phyloP scores from a whole-genome alignment of 768 basidiomycete genomes.

The Rhizopogon vinicolor region DNA sequence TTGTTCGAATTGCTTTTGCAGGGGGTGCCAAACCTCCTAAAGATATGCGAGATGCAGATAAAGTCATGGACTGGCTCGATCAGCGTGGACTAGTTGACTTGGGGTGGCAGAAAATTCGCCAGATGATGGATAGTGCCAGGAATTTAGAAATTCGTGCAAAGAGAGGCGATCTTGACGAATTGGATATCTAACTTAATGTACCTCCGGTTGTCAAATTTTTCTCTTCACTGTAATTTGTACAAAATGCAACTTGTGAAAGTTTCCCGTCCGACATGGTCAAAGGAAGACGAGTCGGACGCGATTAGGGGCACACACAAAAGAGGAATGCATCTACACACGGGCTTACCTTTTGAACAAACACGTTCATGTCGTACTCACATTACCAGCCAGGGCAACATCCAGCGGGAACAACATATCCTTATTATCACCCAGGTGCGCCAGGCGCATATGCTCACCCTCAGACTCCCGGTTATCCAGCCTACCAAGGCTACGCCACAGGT shows the following conservation, averaged over 20 bases:
- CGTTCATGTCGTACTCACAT: slow-evolving; percentile 30
- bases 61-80: slow-evolving; percentile 80
- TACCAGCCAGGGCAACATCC: slow-evolving; percentile 27
- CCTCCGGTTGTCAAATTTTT: not conserved
- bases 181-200: not conserved
- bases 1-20: slow-evolving; percentile 54
- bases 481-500: slow-evolving; percentile 51
- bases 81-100: slow-evolving; percentile 58
- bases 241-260: not conserved
- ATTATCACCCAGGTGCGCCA: slow-evolving; percentile 49
- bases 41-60: slow-evolving; percentile 69
- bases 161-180: slow-evolving; percentile 35
- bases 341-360: not conserved
- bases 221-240: not conserved
- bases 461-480: slow-evolving; percentile 45
- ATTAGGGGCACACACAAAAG: not conserved
- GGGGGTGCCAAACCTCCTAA: slow-evolving; percentile 56
- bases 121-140: slow-evolving; percentile 71
- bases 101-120: slow-evolving; percentile 68
- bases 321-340: not conserved
- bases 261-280: too few relatives aligned
- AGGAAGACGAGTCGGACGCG: too few relatives aligned
- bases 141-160: slow-evolving; percentile 50
- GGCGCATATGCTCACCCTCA: slow-evolving; percentile 34
- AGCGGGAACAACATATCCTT: slow-evolving; percentile 54